These are phyloP conservation scores for Talaromyces rugulosus DNA, from an alignment of 2,329 filamentous ascomycete species.

Conservation along the genomic window DNA sequence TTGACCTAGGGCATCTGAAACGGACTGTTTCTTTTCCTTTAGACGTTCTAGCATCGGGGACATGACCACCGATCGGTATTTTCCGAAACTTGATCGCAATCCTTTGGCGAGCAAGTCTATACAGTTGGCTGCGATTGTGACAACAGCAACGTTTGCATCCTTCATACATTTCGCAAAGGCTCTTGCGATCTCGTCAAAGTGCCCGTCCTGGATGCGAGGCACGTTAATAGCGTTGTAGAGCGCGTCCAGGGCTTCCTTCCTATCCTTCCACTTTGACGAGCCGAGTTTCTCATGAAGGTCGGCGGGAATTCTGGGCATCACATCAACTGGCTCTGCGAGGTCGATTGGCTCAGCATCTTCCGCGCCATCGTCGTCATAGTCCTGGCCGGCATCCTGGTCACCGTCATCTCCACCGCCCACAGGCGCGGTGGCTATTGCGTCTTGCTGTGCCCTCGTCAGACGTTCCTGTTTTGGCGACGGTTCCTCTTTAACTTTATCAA, in stretches of 20 bases:
- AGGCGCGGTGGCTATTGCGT: constrained; percentile 67
- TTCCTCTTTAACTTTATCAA: constrained; percentile 89
- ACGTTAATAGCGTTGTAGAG: constrained; percentile 74
- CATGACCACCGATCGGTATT: constrained; percentile 77
- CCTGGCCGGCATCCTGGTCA: constrained; percentile 55
- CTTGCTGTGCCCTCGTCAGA: constrained; percentile 83
- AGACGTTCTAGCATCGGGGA: constrained; percentile 88
- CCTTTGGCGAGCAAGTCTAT: constrained; percentile 86
- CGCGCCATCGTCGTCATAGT: constrained; percentile 53
- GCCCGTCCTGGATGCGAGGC: constrained; percentile 84
- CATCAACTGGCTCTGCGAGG: constrained; percentile 80
- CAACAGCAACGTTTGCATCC: constrained; percentile 93
- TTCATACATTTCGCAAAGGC: constrained; percentile 96
- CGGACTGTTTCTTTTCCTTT: constrained; percentile 92
- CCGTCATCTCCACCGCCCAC: constrained; percentile 55
- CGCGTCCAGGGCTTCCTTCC: constrained; percentile 88
- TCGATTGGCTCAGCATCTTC: constrained; percentile 77
- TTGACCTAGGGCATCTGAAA: constrained; percentile 80
- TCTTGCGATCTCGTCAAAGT: constrained; percentile 78
- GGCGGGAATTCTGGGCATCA: constrained; percentile 73
- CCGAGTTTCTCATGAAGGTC: constrained; percentile 78
- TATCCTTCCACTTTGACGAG: constrained; percentile 97
- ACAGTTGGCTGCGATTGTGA: constrained; percentile 88
- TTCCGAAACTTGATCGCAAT: constrained; percentile 70
- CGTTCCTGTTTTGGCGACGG: constrained; percentile 84